Conservation (phyloP, 495 filamentous ascomycete genomes). For the Hypoxylon subgilvum region DNA sequence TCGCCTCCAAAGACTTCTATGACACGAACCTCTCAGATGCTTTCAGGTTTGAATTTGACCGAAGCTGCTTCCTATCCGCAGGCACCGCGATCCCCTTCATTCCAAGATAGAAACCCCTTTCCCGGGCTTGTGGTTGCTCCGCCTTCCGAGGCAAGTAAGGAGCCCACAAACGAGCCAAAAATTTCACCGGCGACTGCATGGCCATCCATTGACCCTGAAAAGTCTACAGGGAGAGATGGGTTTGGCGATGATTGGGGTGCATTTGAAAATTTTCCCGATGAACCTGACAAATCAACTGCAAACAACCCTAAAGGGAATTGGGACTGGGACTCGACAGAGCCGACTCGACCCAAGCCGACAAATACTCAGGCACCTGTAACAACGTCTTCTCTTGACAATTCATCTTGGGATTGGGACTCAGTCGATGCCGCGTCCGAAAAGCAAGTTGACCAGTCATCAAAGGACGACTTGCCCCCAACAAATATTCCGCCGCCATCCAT, state of each 20-base stretch:
- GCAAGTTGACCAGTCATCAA: constrained; percentile 19
- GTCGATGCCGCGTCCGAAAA: constrained; percentile 29
- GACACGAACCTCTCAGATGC: constrained; percentile 40
- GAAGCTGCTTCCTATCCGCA: constrained; percentile 48
- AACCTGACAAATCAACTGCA: constrained; percentile 22
- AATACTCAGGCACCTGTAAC: constrained; percentile 1
- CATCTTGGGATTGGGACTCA: constrained; percentile 41
- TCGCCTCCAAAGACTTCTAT: constrained; percentile 22
- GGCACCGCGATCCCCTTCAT: constrained; percentile 58
- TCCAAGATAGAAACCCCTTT: constrained; percentile 57
- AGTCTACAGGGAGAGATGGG: constrained; percentile 34
- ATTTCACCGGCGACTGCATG: constrained; percentile 56
- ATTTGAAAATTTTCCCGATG: constrained; percentile 57
- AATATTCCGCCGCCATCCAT: constrained; percentile 90
- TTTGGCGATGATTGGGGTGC: constrained; percentile 65
- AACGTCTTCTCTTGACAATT: constrained; percentile 8
- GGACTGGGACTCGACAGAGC: constrained; percentile 52
- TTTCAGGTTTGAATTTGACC: constrained; percentile 30
- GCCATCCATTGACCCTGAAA: constrained; percentile 41
- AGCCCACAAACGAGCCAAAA: constrained; percentile 32
- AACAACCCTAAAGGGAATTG: constrained; percentile 38
- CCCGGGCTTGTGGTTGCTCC: constrained; percentile 52
- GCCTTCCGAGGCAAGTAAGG: constrained; percentile 41
- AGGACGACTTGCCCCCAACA: constrained; percentile 66
- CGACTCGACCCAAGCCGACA: constrained; percentile 16